These are phyloP conservation scores for Trichoderma sp. DNA, from an alignment of 2,329 filamentous ascomycete genomes.

Conservation along the genomic window DNA sequence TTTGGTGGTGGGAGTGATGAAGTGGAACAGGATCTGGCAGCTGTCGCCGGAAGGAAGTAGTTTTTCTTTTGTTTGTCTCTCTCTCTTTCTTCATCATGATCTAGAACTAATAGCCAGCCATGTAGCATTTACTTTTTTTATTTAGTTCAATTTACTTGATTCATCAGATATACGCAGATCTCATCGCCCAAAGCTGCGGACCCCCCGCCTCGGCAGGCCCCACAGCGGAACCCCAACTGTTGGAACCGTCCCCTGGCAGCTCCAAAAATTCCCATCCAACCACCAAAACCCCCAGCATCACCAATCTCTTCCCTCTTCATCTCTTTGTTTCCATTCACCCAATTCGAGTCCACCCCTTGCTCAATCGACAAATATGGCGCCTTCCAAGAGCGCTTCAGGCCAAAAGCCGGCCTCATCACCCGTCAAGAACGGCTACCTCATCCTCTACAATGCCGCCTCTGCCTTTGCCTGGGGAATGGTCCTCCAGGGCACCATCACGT, in stretches of 20 bases:
- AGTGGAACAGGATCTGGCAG: neutral
- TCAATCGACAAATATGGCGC: neutral
- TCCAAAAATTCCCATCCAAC: constrained; percentile 10
- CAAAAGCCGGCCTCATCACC: constrained; percentile 35
- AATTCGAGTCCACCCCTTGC: neutral
- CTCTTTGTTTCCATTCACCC: neutral
- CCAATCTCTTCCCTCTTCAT: constrained; percentile 4
- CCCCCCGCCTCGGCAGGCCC: neutral
- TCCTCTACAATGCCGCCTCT: constrained; percentile 82
- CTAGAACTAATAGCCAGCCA: neutral
- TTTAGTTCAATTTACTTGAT: neutral
- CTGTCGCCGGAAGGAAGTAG: neutral
- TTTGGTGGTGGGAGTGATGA: neutral
- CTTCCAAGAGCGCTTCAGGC: neutral
- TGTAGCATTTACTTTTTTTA: neutral
- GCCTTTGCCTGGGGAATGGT: constrained; percentile 78
- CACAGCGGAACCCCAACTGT: constrained; percentile 13
- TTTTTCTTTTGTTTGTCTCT: neutral
- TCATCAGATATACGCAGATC: neutral
- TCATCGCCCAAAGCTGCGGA: neutral
- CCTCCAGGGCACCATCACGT: constrained; percentile 65
- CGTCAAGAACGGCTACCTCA: constrained; percentile 70
- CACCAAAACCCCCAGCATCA: constrained; percentile 21
- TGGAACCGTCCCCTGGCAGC: neutral
- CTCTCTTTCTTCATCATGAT: neutral